phyloP scores from a whole-genome alignment of 352 stramenopile genomes.

The Pythium rishiriense region DNA sequence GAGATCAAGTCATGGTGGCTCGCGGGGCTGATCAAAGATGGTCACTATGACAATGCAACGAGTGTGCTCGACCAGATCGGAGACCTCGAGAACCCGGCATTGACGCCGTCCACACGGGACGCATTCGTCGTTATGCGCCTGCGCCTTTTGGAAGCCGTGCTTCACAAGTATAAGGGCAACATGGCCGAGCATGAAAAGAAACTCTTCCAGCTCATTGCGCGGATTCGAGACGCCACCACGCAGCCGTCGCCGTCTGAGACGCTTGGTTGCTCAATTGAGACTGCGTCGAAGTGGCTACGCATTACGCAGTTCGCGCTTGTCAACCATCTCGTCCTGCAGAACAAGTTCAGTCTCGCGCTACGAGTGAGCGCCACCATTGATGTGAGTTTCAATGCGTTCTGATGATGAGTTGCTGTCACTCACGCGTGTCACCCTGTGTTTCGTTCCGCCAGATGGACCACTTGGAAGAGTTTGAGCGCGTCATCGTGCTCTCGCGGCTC shows the following conservation, averaged over 20 bases:
- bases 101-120: conserved; percentile 16
- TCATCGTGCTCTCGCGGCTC: conserved; percentile 59
- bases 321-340: conserved; percentile 70
- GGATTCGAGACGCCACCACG: conserved; percentile 28
- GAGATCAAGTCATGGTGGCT: conserved; percentile 86
- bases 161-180: conserved; percentile 74
- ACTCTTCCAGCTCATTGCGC: conserved; percentile 53
- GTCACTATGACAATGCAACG: conserved; percentile 72
- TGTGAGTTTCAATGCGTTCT: conserved; percentile 29
- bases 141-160: conserved; percentile 57
- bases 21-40: conserved; percentile 74
- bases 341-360: conserved; percentile 68
- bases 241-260: conserved; percentile 32
- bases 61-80: conserved; percentile 77
- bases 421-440: neutral
- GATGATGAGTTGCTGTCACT: neutral
- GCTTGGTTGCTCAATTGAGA: conserved; percentile 37
- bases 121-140: conserved; percentile 62
- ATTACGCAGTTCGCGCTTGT: conserved; percentile 65
- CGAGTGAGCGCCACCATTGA: conserved; percentile 68
- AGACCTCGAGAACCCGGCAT: conserved; percentile 42
- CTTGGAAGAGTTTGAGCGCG: conserved; percentile 41
- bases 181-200: conserved; percentile 61
- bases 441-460: conserved; percentile 30
- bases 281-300: conserved; percentile 50